A percentile compares a stretch with the other conserved stretches of the same genome.
phyloP scores from a whole-genome alignment of 2,329 filamentous ascomycete species.

The Conoideocrella luteorostrata region DNA sequence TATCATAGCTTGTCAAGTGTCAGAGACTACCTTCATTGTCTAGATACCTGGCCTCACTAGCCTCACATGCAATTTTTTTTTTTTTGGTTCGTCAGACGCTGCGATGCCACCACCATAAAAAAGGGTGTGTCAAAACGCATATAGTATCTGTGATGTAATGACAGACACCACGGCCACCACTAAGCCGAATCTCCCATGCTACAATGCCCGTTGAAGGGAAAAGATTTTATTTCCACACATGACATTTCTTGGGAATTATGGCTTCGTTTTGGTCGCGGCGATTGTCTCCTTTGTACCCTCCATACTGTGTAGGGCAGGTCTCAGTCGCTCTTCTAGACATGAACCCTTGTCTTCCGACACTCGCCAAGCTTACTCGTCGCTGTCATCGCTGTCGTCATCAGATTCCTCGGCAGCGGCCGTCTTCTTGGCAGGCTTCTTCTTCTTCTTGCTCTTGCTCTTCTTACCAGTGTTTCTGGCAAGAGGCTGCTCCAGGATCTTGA shows the following conservation, averaged over 20 bases:
- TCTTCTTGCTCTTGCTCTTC: constrained; percentile 86
- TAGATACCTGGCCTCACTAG: constrained; percentile 4
- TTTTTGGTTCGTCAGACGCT: too few relatives aligned
- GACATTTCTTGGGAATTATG: too few relatives aligned
- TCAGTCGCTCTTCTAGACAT: constrained; percentile 3
- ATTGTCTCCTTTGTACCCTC: too few relatives aligned
- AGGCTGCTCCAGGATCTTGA: constrained; percentile 89
- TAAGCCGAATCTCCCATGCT: too few relatives aligned
- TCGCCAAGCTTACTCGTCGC: constrained; percentile 12
- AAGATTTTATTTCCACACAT: too few relatives aligned
- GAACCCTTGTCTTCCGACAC: background rate
- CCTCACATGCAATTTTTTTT: constrained; percentile 3
- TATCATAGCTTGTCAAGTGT: background rate
- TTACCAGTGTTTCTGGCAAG: constrained; percentile 81
- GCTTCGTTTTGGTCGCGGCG: too few relatives aligned
- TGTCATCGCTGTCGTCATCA: constrained; percentile 29
- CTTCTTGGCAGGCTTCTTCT: constrained; percentile 53
- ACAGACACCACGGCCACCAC: too few relatives aligned
- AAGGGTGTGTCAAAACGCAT: too few relatives aligned
- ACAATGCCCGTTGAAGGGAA: too few relatives aligned
- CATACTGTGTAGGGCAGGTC: too few relatives aligned
- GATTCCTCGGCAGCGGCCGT: constrained; percentile 27
- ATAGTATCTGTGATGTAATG: background rate
- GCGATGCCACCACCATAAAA: too few relatives aligned
- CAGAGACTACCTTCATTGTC: constrained; percentile 4